A percentile compares a stretch with the other conserved stretches of the same genome.
These are phyloP conservation scores for Mucor lusitanicus DNA, from an alignment of 371 early-diverging fungal species.

Conservation along the genomic window DNA sequence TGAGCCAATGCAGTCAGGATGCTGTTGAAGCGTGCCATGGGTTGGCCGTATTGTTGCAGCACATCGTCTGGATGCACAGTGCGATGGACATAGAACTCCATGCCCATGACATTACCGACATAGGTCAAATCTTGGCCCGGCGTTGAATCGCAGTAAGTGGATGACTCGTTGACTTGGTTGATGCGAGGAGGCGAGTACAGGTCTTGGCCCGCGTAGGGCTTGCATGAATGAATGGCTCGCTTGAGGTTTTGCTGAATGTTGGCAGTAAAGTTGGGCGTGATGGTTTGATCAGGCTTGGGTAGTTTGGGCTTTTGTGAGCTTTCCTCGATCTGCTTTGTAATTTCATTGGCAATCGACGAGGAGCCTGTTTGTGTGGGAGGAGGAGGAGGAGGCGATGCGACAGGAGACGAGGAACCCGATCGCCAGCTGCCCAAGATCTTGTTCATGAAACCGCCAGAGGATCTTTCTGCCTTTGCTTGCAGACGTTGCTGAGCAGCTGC, in stretches of 20 bases:
- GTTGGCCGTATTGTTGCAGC: conserved; percentile 41
- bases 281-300: conserved; percentile 37
- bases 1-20: conserved; percentile 56
- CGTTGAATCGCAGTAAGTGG: conserved; percentile 55
- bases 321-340: conserved; percentile 7
- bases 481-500: not conserved
- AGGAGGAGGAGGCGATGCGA: not conserved
- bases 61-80: conserved; percentile 45
- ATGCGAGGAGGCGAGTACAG: conserved; percentile 48
- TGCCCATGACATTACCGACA: conserved; percentile 48
- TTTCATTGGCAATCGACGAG: not conserved
- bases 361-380: conserved; percentile 1
- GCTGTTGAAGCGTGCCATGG: conserved; percentile 56
- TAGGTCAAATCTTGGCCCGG: conserved; percentile 59
- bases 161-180: conserved; percentile 44
- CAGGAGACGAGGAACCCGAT: not conserved
- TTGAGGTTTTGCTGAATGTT: conserved; percentile 53
- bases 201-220: conserved; percentile 50
- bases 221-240: conserved; percentile 57
- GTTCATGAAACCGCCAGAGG: conserved; percentile 22
- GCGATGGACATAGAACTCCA: conserved; percentile 61
- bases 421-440: conserved; percentile 21
- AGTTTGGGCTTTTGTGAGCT: conserved; percentile 30
- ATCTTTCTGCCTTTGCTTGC: conserved; percentile 1
- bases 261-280: conserved; percentile 53